These are phyloP conservation scores for Aquilaria yunnanensis DNA, from an alignment of 345 rosid species.

Conservation along the genomic window DNA sequence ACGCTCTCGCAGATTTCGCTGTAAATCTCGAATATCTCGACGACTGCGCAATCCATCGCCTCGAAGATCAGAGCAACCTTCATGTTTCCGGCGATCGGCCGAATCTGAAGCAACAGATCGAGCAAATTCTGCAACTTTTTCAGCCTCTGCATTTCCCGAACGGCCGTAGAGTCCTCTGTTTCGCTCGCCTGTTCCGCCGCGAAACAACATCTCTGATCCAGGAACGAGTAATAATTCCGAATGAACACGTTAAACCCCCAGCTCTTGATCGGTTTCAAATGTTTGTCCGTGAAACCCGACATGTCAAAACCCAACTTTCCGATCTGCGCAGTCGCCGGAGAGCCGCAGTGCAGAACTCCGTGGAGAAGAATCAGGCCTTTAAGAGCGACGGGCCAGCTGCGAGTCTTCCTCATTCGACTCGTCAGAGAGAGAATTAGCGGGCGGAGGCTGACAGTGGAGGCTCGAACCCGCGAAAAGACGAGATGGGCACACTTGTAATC, in stretches of 20 bases:
- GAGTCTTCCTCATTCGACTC: slow-evolving; percentile 47
- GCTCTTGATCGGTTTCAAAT: slow-evolving; percentile 18
- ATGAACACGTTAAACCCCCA: slow-evolving; percentile 55
- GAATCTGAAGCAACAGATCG: slow-evolving; percentile 54
- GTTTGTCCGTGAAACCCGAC: slow-evolving; percentile 44
- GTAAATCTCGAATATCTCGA: slow-evolving; percentile 56
- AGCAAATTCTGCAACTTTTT: slow-evolving; percentile 47
- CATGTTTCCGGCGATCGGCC: slow-evolving; percentile 46
- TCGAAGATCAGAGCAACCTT: slow-evolving; percentile 38
- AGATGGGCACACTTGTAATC: slow-evolving; percentile 61
- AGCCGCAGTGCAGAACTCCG: slow-evolving; percentile 64
- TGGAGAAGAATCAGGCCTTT: slow-evolving; percentile 77
- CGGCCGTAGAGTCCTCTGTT: slow-evolving; percentile 4
- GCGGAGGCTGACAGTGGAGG: slow-evolving; percentile 51
- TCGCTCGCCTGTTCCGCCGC: slow-evolving; percentile 9
- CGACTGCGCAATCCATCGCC: slow-evolving; percentile 68
- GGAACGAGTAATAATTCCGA: slow-evolving; percentile 59
- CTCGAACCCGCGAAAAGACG: slow-evolving; percentile 57
- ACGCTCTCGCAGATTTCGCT: slow-evolving; percentile 53
- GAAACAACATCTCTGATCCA: slow-evolving; percentile 37
- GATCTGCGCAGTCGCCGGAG: slow-evolving; percentile 33
- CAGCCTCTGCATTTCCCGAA: slow-evolving; percentile 9
- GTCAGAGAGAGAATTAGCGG: slow-evolving; percentile 47
- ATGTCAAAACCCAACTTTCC: slow-evolving; percentile 71
- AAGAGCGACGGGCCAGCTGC: slow-evolving; percentile 72